phyloP scores from a whole-genome alignment of 1,284 basidiomycete species.

The Ustilago sp. region DNA sequence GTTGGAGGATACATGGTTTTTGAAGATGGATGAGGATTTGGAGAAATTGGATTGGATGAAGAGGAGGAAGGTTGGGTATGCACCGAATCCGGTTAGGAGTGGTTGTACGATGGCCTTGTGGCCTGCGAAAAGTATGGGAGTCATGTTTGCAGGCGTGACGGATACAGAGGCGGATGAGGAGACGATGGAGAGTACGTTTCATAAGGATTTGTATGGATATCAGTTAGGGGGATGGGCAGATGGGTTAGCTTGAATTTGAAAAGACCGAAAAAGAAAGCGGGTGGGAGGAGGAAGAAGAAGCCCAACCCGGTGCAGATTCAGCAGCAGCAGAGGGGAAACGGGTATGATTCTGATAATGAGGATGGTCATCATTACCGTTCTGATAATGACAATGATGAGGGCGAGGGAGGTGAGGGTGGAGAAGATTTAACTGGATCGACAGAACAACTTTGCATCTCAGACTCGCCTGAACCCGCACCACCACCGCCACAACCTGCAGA shows the following conservation, averaged over 20 bases:
- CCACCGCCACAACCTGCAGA: conserved; percentile 50
- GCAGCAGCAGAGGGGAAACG: conserved; percentile 31
- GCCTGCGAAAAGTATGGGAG: conserved; percentile 76
- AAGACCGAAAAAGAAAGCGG: conserved; percentile 73
- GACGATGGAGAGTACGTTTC: conserved; percentile 75
- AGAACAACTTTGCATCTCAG: conserved; percentile 31
- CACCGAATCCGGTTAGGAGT: conserved; percentile 70
- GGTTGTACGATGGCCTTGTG: conserved; percentile 88
- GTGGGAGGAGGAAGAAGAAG: conserved; percentile 73
- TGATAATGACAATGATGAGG: conserved; percentile 33
- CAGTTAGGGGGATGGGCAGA: conserved; percentile 81
- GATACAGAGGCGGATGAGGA: conserved; percentile 91
- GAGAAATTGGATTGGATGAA: conserved; percentile 80
- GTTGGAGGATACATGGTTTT: conserved; percentile 90
- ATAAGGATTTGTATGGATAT: conserved; percentile 74
- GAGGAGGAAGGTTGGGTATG: conserved; percentile 81
- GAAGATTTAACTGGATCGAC: conserved; percentile 32
- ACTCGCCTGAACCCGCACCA: conserved; percentile 16
- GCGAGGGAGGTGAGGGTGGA: not conserved
- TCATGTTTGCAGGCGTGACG: conserved; percentile 90
- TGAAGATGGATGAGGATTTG: conserved; percentile 73
- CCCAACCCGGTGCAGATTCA: conserved; percentile 57
- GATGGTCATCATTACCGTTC: conserved; percentile 26
- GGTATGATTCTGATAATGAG: conserved; percentile 41
- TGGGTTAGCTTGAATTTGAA: conserved; percentile 83